Evolutionary conservation across 1,284 basidiomycete genomes (phyloP), one percentile per base, ranked within the genome.

Genomic region (Leccinum pseudoinsigne): DNA sequence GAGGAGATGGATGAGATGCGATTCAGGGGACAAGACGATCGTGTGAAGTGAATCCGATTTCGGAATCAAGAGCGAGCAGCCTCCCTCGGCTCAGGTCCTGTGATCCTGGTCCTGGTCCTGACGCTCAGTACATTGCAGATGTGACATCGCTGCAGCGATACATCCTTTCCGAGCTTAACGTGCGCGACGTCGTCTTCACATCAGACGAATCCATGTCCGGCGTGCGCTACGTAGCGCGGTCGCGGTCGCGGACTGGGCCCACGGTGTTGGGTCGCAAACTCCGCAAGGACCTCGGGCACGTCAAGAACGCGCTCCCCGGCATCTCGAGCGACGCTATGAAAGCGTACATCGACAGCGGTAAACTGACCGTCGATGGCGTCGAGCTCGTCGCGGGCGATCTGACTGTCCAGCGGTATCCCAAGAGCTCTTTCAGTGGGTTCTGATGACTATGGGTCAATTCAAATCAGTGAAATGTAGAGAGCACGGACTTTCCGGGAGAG

Each of bases 101-200:
- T 28, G 26, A 28, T 28, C 26, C 26, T 28, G 26, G 26, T 28
- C 26, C 26, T 28, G 26, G 26, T 28, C 26, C 26, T 51, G 90
- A 95, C 66, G 76, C 83, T 62, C 83, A 90, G 74, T 99, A 94
- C 80, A 84, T 98, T 63, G 86, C 87, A 57, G 97, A 99, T 74
- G 89, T 95, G 73, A 84, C 86, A 68, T 89, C 91, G 16, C 84
- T 99, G 62, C 88, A 94, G 70, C 83, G 88, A 60, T 99, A 99
- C 81, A 90, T 99, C 71, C 84, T 90, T 72, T 96, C 94, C 53
- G 97, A 99, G 78, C 89, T 99, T 73, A 99, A 99, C 79, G 88
- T 99, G 61, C 93, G 94, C 59, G 90, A 94, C 68, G 81, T 99
- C 67, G 78, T 92, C 66, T 94, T 98, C 81, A 95, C 90, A 55